Evolutionary conservation across 2,329 filamentous ascomycete genomes (phyloP).

Genomic region (Xylaria sp.): DNA sequence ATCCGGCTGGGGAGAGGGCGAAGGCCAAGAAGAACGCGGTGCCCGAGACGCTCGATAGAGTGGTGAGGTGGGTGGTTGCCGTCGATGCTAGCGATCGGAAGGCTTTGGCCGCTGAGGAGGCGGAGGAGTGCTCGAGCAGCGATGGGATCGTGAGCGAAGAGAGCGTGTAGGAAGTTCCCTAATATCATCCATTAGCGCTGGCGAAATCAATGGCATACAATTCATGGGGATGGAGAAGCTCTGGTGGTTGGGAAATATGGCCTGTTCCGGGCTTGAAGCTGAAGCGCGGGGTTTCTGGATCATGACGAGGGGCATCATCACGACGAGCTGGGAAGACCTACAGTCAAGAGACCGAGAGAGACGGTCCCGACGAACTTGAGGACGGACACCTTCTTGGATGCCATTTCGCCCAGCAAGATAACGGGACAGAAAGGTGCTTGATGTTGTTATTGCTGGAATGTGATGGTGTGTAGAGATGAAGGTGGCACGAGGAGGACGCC

Average conservation of each 20-base stretch:
- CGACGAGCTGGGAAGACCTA: constrained; percentile 58
- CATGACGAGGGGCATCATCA: constrained; percentile 40
- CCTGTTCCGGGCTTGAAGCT: constrained; percentile 6
- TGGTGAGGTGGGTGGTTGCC: constrained; percentile 72
- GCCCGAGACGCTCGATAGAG: constrained; percentile 75
- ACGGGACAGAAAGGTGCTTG: neutral
- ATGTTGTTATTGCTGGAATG: constrained; percentile 8
- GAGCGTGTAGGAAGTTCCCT: constrained; percentile 92
- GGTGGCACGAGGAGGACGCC: constrained; percentile 6
- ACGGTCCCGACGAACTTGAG: constrained; percentile 95
- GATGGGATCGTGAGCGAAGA: constrained; percentile 81
- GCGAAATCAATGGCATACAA: neutral
- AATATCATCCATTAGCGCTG: constrained; percentile 28
- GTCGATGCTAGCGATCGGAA: constrained; percentile 74
- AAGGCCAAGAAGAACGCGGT: constrained; percentile 82
- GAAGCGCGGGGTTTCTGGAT: constrained; percentile 41
- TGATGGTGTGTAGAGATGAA: constrained; percentile 10
- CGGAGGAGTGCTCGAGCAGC: constrained; percentile 82
- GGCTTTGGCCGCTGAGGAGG: constrained; percentile 75
- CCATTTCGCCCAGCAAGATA: constrained; percentile 61
- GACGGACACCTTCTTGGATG: constrained; percentile 75
- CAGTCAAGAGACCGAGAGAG: constrained; percentile 87
- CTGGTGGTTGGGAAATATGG: constrained; percentile 10
- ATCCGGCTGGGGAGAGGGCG: constrained; percentile 76
- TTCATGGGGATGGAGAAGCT: neutral